phyloP scores from a whole-genome alignment of 2,329 filamentous ascomycete genomes.

The Graphium sp. region DNA sequence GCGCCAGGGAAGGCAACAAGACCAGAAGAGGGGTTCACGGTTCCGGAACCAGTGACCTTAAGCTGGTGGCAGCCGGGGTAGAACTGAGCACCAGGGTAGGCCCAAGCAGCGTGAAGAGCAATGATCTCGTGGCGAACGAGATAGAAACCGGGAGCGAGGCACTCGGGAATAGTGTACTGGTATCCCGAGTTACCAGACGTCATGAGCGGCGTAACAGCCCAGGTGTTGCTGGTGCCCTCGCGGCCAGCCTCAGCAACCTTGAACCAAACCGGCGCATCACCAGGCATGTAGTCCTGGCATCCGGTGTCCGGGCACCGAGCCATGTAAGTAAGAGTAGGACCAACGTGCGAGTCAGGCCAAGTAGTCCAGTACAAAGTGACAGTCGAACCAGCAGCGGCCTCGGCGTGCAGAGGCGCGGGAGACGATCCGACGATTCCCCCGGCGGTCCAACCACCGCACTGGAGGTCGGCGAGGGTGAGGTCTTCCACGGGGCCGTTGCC shows the following conservation, averaged over 20 bases:
- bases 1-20: slow-evolving; percentile 36
- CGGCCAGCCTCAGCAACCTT: slow-evolving; percentile 21
- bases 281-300: slow-evolving; percentile 12
- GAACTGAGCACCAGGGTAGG: slow-evolving; percentile 36
- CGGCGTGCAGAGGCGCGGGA: slow-evolving; percentile 35
- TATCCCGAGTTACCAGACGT: slow-evolving; percentile 23
- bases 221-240: slow-evolving; percentile 28
- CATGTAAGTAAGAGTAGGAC: slow-evolving; percentile 42
- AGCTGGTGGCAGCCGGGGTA: slow-evolving; percentile 43
- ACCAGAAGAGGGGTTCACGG: slow-evolving; percentile 19
- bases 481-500: slow-evolving; percentile 42
- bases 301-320: slow-evolving; percentile 30
- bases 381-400: slow-evolving; percentile 31
- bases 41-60: slow-evolving; percentile 27
- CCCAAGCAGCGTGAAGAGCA: slow-evolving; percentile 28
- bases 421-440: slow-evolving; percentile 27
- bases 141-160: slow-evolving; percentile 34
- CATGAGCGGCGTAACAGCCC: slow-evolving; percentile 26
- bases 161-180: slow-evolving; percentile 35
- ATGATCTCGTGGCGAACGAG: slow-evolving; percentile 41
- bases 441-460: slow-evolving; percentile 35
- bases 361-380: slow-evolving; percentile 38
- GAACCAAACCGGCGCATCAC: slow-evolving; percentile 12
- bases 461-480: slow-evolving; percentile 31
- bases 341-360: slow-evolving; percentile 30